Base-by-base conservation (phyloP, 208 protist genomes). In the Leishmania guyanensis region DNA sequence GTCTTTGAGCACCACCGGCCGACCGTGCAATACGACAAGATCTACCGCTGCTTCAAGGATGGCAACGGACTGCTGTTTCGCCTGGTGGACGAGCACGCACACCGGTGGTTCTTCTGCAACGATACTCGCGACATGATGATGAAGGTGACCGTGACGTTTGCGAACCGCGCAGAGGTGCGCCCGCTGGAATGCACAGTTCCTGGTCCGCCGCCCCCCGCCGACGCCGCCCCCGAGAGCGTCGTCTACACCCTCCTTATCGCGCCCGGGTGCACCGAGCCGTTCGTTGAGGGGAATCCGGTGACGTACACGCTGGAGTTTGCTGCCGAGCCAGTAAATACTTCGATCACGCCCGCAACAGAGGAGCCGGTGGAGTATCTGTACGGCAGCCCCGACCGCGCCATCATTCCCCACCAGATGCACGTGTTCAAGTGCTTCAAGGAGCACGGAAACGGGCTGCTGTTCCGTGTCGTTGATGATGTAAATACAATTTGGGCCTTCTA, bases 31-130 rank as follows among this genome's bases (percentile, higher is more conserved):
- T 97, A 97, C 79, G 89, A 94, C 77, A 88, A 80, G 75, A 86
- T 97, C 43, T 97, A 93, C 81, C 88, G 88, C 82, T 93, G 90
- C 88, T 93, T 93, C 83, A 92, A 93, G 83, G 81, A 92, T 71
- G 90, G 90, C 71, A 94, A 94, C 56, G 90, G 90, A 17, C 86
- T 94, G 36, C 84, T 94, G 62, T 94, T 94, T 80, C 88, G 90
- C 39, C 84, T 94, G n/a, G 90, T 94, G 54, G 84, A 91, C 54
- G 74, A 86, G 62, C 80, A 68, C n/a, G 50, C 54, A 3, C 74
- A 80, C 0, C 70, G 26, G 26, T 94, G 90, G 89, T 79, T 68
- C 76, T 94, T 94, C 64, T 92, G 92, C 87, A 94, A 94, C 80
- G 90, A 94, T 82, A 94, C 90, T 17, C 20, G 48, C 0, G 80